Evolutionary conservation across 768 basidiomycete genomes (phyloP).

Genomic region (Amanita subjunquillea): DNA sequence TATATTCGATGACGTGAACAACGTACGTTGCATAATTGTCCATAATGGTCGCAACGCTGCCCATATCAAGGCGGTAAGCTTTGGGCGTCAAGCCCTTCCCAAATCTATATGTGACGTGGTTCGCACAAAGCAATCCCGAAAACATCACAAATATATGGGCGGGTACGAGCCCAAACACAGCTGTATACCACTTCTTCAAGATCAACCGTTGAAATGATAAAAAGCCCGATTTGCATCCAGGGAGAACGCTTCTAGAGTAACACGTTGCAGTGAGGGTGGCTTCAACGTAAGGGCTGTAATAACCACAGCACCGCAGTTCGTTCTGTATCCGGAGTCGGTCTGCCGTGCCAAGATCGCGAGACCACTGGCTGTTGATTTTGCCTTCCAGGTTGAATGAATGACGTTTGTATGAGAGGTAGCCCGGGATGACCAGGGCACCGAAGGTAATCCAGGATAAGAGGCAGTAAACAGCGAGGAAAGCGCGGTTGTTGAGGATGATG

Average conservation of each 20-base stretch:
- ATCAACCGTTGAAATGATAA: slow-evolving; percentile 43
- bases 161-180: slow-evolving; percentile 57
- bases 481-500: slow-evolving; percentile 77
- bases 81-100: slow-evolving; percentile 87
- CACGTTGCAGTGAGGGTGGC: slow-evolving; percentile 66
- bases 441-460: slow-evolving; percentile 72
- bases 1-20: too few relatives aligned
- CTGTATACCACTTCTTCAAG: slow-evolving; percentile 53
- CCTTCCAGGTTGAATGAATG: slow-evolving; percentile 54
- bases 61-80: slow-evolving; percentile 62
- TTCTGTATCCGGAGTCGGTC: slow-evolving; percentile 64
- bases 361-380: slow-evolving; percentile 73
- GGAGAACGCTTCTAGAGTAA: slow-evolving; percentile 57
- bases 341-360: slow-evolving; percentile 39
- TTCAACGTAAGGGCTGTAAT: slow-evolving; percentile 71
- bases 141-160: slow-evolving; percentile 56
- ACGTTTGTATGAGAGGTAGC: slow-evolving; percentile 70
- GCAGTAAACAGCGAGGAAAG: slow-evolving; percentile 72
- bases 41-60: slow-evolving; percentile 72
- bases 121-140: slow-evolving; percentile 56
- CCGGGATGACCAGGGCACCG: slow-evolving; percentile 61
- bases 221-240: slow-evolving; percentile 66
- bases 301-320: slow-evolving; percentile 69
- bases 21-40: slow-evolving; percentile 70
- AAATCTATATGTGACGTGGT: slow-evolving; percentile 80